These are phyloP conservation scores for Casuarina equisetifolia DNA, from an alignment of 306 rosid species.

Conservation along the genomic window DNA sequence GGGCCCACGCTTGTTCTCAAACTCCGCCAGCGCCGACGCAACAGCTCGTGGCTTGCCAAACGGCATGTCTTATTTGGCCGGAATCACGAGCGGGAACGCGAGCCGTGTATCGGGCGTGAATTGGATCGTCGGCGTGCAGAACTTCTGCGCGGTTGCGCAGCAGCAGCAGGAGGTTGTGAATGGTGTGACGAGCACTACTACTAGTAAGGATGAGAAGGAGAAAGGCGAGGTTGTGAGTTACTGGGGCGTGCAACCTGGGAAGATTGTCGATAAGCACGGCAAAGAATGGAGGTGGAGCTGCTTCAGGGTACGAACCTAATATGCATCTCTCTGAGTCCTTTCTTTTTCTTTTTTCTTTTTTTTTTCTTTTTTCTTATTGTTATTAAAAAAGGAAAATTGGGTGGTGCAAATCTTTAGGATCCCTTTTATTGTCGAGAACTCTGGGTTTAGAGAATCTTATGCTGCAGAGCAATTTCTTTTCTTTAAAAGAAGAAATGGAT, in stretches of 20 bases:
- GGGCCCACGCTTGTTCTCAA: constrained; percentile 27
- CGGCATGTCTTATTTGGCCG: constrained; percentile 26
- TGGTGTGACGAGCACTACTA: background rate
- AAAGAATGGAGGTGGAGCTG: constrained; percentile 74
- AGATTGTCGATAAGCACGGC: constrained; percentile 51
- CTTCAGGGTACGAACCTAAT: constrained; percentile 48
- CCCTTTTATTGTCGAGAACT: too few species aligned
- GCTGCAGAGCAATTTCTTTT: too few species aligned
- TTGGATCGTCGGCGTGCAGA: constrained; percentile 28
- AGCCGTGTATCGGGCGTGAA: background rate
- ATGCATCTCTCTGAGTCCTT: background rate
- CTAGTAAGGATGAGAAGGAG: constrained; percentile 26
- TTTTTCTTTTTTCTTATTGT: background rate
- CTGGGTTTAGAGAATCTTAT: too few species aligned
- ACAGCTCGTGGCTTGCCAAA: background rate
- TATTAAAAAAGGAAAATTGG: background rate
- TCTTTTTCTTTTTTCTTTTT: background rate
- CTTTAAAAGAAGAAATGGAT: background rate
- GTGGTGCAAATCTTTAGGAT: too few species aligned
- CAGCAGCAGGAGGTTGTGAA: constrained; percentile 22
- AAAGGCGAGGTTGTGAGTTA: constrained; percentile 45
- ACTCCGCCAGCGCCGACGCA: background rate
- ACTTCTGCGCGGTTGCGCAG: constrained; percentile 30
- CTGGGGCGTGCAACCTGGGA: constrained; percentile 54
- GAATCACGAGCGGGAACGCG: constrained; percentile 8